A percentile compares a stretch with the other conserved stretches of the same genome.
These are phyloP conservation scores for Penicillium subrubescens DNA, from an alignment of 495 filamentous ascomycete genomes.

Conservation along the genomic window DNA sequence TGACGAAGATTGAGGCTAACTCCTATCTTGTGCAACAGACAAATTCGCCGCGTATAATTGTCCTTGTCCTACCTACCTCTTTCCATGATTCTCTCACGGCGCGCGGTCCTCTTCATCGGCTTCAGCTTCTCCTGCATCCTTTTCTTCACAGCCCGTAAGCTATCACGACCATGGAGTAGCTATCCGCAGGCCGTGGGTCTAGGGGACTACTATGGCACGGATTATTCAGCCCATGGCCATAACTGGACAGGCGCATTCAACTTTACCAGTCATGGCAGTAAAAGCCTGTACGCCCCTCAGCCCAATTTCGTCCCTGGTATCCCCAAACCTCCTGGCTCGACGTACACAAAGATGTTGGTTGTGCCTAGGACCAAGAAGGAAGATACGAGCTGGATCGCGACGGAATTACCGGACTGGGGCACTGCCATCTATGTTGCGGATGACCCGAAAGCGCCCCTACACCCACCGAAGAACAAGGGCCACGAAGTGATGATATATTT, in stretches of 20 bases:
- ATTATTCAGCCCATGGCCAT: slow-evolving; percentile 12
- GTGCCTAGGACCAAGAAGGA: slow-evolving; percentile 58
- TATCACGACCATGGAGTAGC: slow-evolving; percentile 38
- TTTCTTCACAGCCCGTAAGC: slow-evolving; percentile 32
- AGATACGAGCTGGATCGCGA: slow-evolving; percentile 62
- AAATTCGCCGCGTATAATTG: slow-evolving; percentile 20
- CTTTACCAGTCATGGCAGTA: slow-evolving; percentile 20
- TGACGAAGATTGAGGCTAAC: slow-evolving; percentile 8
- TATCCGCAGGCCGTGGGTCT: slow-evolving; percentile 43
- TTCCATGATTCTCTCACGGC: slow-evolving; percentile 44
- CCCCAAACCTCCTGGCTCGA: slow-evolving; percentile 42
- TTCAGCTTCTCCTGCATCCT: slow-evolving; percentile 38
- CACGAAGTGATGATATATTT: slow-evolving; percentile 78
- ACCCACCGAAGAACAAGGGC: slow-evolving; percentile 73
- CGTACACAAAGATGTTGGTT: slow-evolving; percentile 57
- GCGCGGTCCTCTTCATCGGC: slow-evolving; percentile 39
- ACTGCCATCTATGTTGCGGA: slow-evolving; percentile 67
- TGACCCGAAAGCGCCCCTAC: slow-evolving; percentile 58
- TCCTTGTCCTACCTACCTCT: slow-evolving; percentile 3
- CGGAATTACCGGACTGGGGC: slow-evolving; percentile 57
- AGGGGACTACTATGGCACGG: slow-evolving; percentile 26
- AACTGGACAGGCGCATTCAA: slow-evolving; percentile 26
- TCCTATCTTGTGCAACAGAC: slow-evolving; percentile 20
- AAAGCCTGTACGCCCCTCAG: slow-evolving; percentile 33
- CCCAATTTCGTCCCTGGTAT: slow-evolving; percentile 43